These are phyloP conservation scores for Salvia rosmarinus DNA, from an alignment of 257 asterid species.

Conservation along the genomic window DNA sequence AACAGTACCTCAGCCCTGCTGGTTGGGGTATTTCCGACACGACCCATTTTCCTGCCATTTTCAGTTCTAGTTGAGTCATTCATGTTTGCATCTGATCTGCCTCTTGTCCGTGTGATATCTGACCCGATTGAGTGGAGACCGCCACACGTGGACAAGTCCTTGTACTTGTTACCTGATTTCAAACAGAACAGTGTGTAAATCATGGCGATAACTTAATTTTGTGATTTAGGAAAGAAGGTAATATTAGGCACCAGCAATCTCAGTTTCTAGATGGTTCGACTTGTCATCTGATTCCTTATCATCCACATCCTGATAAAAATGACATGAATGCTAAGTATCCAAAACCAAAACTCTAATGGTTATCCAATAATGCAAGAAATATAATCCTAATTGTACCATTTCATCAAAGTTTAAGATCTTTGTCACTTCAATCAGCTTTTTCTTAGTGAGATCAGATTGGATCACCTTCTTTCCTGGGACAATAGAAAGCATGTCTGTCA, in stretches of 20 bases:
- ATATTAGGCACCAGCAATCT: conserved; percentile 44
- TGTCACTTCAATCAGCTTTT: conserved; percentile 71
- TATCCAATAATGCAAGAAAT: conserved; percentile 14
- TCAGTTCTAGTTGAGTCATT: conserved; percentile 60
- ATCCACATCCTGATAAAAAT: conserved; percentile 59
- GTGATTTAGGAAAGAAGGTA: conserved; percentile 16
- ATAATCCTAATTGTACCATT: conserved; percentile 47
- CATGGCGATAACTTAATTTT: not conserved
- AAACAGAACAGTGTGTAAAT: not conserved
- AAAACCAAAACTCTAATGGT: conserved; percentile 18
- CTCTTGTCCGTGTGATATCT: conserved; percentile 76
- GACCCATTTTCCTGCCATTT: conserved; percentile 54
- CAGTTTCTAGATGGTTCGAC: conserved; percentile 42
- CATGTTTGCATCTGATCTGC: conserved; percentile 45
- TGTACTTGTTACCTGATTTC: conserved; percentile 47
- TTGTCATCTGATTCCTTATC: conserved; percentile 46
- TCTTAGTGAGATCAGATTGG: conserved; percentile 76
- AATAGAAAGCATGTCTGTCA: conserved; percentile 22
- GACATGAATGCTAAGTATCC: conserved; percentile 15
- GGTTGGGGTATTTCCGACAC: conserved; percentile 66
- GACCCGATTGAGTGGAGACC: conserved; percentile 91
- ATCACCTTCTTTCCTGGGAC: conserved; percentile 86
- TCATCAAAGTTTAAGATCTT: conserved; percentile 56
- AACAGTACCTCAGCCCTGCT: conserved; percentile 72
- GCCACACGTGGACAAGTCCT: conserved; percentile 88